phyloP scores from a whole-genome alignment of 805 yeast species.

The Yarrowia yakushimensis region DNA sequence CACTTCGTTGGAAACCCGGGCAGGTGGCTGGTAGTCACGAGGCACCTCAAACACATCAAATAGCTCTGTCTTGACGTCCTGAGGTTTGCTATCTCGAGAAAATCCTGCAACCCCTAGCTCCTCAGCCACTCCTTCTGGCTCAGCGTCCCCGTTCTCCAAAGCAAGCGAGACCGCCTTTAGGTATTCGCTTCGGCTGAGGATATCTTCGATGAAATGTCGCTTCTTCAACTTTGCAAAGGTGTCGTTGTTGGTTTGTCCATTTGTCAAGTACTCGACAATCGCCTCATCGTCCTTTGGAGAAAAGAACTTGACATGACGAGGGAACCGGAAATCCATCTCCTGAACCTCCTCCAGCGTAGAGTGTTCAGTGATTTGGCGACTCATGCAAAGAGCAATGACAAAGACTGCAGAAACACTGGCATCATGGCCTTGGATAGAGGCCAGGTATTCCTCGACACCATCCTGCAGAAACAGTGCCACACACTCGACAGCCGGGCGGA shows the following conservation, averaged over 20 bases:
- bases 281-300: background rate
- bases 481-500: background rate
- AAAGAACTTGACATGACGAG: constrained; percentile 3
- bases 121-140: background rate
- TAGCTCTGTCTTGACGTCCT: background rate
- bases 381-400: background rate
- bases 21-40: background rate
- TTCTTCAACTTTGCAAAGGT: background rate
- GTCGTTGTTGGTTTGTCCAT: background rate
- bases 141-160: background rate
- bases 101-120: no score
- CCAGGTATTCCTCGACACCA: background rate
- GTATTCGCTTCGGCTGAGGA: background rate
- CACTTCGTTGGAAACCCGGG: background rate
- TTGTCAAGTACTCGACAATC: background rate
- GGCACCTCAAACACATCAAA: background rate
- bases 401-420: background rate
- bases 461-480: background rate
- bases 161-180: background rate
- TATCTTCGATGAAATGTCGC: background rate
- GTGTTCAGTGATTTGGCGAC: background rate
- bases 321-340: background rate
- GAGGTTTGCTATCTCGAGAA: background rate
- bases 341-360: background rate
- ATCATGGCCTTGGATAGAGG: background rate